Conservation (phyloP, 2,329 filamentous ascomycete genomes). For the Fusarium denticulatum region DNA sequence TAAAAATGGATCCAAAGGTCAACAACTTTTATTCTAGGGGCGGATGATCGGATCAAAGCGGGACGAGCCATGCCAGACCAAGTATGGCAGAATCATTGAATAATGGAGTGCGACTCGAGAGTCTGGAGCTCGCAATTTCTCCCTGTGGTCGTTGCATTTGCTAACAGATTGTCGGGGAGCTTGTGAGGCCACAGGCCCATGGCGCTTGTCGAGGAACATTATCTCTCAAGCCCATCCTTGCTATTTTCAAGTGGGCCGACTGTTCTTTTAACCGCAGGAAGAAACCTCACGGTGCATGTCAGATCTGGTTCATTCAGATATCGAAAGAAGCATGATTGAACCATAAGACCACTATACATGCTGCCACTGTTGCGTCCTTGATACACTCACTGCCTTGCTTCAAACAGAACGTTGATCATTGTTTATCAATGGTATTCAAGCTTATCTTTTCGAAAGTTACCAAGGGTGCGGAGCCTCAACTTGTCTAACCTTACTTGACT, state of each 20-base stretch:
- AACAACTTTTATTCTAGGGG: slow-evolving; percentile 29
- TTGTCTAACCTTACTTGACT: slow-evolving; percentile 19
- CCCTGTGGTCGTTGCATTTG: neutral
- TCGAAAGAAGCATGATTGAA: neutral
- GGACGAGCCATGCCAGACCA: slow-evolving; percentile 31
- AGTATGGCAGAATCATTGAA: slow-evolving; percentile 18
- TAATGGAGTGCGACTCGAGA: slow-evolving; percentile 5
- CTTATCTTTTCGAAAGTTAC: slow-evolving; percentile 2
- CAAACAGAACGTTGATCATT: neutral
- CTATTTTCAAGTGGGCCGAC: slow-evolving; percentile 1
- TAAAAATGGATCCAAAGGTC: slow-evolving; percentile 30
- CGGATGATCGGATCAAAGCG: slow-evolving; percentile 35
- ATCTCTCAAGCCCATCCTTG: slow-evolving; percentile 14
- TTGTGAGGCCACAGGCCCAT: neutral
- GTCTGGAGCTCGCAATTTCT: slow-evolving; percentile 5
- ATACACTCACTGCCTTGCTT: neutral
- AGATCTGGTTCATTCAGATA: neutral
- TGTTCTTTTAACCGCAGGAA: neutral
- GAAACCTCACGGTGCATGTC: neutral
- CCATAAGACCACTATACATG: neutral
- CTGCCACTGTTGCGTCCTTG: neutral
- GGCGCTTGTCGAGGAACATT: neutral
- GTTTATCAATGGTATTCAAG: neutral
- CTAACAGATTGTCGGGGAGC: slow-evolving; percentile 9
- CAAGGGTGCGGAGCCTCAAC: slow-evolving; percentile 22